Conservation (phyloP, 2,329 filamentous ascomycete species). For the Parastagonospora avenae region DNA sequence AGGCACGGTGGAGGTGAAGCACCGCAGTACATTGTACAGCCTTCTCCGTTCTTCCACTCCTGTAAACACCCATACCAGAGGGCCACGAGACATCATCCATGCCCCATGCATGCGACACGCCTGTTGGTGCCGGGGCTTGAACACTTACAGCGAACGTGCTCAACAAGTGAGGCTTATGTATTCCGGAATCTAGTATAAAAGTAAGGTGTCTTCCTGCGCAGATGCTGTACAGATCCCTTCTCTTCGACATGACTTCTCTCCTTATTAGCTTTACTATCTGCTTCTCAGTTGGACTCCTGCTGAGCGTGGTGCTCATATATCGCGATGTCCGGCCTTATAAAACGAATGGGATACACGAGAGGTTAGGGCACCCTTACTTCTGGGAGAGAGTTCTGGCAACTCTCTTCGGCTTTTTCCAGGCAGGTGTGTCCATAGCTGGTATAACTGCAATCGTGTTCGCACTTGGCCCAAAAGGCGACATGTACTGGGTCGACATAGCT, state of each 20-base stretch:
- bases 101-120: conserved; percentile 1
- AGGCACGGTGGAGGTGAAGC: conserved; percentile 2
- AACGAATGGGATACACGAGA: conserved; percentile 8
- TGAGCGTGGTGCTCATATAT: conserved; percentile 13
- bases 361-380: conserved; percentile 3
- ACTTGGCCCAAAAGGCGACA: conserved; percentile 1
- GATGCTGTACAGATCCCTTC: conserved; percentile 1
- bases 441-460: conserved; percentile 6
- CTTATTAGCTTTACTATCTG: conserved; percentile 11
- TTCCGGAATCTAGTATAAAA: conserved; percentile 5
- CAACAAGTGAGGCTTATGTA: conserved; percentile 1
- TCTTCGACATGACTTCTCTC: conserved; percentile 7
- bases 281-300: conserved; percentile 9
- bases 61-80: conserved; percentile 1
- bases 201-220: conserved; percentile 1
- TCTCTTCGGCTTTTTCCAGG: conserved; percentile 4
- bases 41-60: conserved; percentile 2
- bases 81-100: conserved; percentile 3
- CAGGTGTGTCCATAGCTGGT: conserved; percentile 9
- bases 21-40: conserved; percentile 3
- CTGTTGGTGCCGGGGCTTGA: conserved; percentile 3
- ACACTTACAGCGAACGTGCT: conserved; percentile 6
- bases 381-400: conserved; percentile 5
- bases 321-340: conserved; percentile 5
- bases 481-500: conserved; percentile 7